Conservation (phyloP, 495 filamentous ascomycete genomes). For the Immersiella caudata region DNA sequence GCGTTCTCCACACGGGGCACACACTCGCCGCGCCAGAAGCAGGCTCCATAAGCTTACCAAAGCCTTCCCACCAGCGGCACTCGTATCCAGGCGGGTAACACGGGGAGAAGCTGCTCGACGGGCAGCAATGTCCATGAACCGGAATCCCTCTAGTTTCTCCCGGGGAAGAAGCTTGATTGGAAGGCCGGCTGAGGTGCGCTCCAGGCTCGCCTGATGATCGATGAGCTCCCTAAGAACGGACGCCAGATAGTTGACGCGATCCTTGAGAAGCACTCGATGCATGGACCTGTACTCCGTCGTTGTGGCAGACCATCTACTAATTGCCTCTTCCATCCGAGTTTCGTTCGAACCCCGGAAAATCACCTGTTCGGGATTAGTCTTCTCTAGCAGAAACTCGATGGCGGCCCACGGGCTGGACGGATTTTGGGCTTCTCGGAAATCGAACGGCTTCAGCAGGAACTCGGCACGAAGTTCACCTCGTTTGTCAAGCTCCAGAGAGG, state of each 20-base stretch:
- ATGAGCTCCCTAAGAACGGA: conserved; percentile 9
- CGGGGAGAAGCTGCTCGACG: neutral
- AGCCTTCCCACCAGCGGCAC: neutral
- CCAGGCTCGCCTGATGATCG: conserved; percentile 6
- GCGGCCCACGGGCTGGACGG: neutral
- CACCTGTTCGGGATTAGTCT: conserved; percentile 1
- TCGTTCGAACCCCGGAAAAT: conserved; percentile 8
- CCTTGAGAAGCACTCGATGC: neutral
- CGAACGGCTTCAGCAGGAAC: neutral
- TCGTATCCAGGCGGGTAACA: neutral
- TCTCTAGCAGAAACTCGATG: conserved; percentile 11
- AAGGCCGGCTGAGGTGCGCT: neutral
- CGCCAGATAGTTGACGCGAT: conserved; percentile 11
- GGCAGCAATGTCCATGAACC: conserved; percentile 13
- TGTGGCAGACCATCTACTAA: neutral
- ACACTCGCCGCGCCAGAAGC: neutral
- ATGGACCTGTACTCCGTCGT: conserved; percentile 7
- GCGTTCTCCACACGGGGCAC: neutral
- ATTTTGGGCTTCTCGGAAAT: conserved; percentile 3
- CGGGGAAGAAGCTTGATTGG: neutral
- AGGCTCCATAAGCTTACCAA: neutral
- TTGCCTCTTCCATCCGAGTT: conserved; percentile 14
- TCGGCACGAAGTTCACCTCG: neutral
- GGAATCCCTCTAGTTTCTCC: conserved; percentile 10
- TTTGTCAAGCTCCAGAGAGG: conserved; percentile 11